These are phyloP conservation scores for Pisolithus tinctorius DNA, from an alignment of 768 basidiomycete species.

Conservation along the genomic window DNA sequence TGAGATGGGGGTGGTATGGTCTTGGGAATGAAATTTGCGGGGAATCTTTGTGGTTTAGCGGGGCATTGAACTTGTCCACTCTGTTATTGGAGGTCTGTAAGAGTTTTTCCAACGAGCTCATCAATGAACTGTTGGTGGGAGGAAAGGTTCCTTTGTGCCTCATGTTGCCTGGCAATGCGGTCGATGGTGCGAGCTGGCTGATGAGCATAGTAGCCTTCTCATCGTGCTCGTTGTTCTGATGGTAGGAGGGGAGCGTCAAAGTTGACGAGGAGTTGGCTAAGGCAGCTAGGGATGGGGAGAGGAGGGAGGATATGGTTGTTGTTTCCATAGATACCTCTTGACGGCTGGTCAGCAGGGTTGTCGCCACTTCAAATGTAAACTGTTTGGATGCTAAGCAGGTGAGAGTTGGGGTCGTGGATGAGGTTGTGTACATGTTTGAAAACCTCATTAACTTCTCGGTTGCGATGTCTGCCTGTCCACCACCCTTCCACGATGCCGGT, in stretches of 20 bases:
- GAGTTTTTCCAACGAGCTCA: too few relatives aligned
- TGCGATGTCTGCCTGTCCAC: conserved; percentile 5
- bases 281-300: conserved; percentile 6
- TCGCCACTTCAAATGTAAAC: not conserved
- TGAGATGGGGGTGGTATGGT: conserved; percentile 9
- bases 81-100: not conserved
- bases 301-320: conserved; percentile 4
- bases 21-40: not conserved
- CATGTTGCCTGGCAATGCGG: not conserved
- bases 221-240: not conserved
- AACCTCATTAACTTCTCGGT: conserved; percentile 21
- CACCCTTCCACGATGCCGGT: conserved; percentile 18
- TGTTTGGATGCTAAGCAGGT: not conserved
- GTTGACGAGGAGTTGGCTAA: conserved; percentile 1
- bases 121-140: too few relatives aligned
- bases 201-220: not conserved
- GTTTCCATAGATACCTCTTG: conserved; percentile 6
- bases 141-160: not conserved
- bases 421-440: conserved; percentile 22
- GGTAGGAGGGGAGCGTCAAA: not conserved
- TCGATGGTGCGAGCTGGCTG: not conserved
- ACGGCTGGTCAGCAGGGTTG: conserved; percentile 19
- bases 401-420: not conserved
- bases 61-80: not conserved
- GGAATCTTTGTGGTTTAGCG: not conserved